Conservation (phyloP, 192 early-diverging fungal genomes). For the Linnemannia schmuckeri region DNA sequence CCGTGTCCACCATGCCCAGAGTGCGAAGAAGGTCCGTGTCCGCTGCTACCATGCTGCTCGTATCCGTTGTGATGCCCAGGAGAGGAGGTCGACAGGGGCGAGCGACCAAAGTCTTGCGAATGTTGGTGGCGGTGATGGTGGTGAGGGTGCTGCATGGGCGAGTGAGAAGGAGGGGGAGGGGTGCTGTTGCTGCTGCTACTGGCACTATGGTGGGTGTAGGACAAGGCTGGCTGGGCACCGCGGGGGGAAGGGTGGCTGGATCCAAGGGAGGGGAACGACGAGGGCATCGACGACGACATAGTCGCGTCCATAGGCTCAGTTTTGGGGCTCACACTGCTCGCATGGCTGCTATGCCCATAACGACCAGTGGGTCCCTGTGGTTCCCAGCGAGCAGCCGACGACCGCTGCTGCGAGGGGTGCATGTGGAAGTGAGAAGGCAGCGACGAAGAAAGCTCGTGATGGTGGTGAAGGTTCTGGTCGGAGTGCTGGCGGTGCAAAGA, state of each 20-base stretch:
- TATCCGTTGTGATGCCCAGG: slow-evolving; percentile 20
- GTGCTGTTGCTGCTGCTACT: slow-evolving; percentile 20
- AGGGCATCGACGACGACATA: slow-evolving; percentile 48
- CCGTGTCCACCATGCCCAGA: background rate
- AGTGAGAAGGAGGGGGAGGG: slow-evolving; percentile 26
- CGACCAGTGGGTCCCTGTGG: slow-evolving; percentile 23
- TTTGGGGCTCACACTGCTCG: slow-evolving; percentile 43
- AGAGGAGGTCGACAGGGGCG: slow-evolving; percentile 37
- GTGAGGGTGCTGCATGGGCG: slow-evolving; percentile 5
- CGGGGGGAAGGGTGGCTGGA: slow-evolving; percentile 23
- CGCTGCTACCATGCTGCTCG: background rate
- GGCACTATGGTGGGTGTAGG: slow-evolving; percentile 23
- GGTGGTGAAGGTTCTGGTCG: slow-evolving; percentile 18
- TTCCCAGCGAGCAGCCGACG: slow-evolving; percentile 36
- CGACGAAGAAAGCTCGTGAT: slow-evolving; percentile 51
- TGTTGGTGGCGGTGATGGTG: slow-evolving; percentile 44
- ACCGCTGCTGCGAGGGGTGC: slow-evolving; percentile 16
- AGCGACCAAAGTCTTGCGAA: slow-evolving; percentile 46
- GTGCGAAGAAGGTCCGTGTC: slow-evolving; percentile 13
- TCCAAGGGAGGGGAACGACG: slow-evolving; percentile 26
- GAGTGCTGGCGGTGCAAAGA: slow-evolving; percentile 21
- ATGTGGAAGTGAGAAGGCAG: slow-evolving; percentile 50
- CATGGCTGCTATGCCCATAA: background rate
- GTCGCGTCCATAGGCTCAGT: slow-evolving; percentile 43
- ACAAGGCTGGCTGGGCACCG: slow-evolving; percentile 7